Percentiles rank a stretch among this genome's conserved stretches.
phyloP scores from a whole-genome alignment of 371 early-diverging fungal genomes.

The Mucor velutinosus region DNA sequence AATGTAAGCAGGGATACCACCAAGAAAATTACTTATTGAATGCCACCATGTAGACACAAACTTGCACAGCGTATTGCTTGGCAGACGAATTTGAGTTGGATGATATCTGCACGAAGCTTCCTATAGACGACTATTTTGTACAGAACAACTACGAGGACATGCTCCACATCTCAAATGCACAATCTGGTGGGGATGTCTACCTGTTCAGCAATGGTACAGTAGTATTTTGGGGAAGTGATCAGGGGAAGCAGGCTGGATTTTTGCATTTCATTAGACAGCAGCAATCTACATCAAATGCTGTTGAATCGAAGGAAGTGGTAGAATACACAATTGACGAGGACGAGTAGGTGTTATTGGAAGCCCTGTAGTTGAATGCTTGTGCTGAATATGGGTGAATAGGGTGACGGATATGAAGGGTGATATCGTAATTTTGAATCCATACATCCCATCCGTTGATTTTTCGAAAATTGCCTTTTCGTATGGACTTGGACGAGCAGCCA shows the following conservation, averaged over 20 bases:
- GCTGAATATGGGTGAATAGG: slow-evolving; percentile 7
- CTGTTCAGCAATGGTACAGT: slow-evolving; percentile 31
- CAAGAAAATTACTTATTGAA: neutral
- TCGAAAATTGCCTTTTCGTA: slow-evolving; percentile 38
- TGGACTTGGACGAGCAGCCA: slow-evolving; percentile 34
- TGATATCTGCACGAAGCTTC: neutral
- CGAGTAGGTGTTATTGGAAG: slow-evolving; percentile 41
- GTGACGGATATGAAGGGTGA: slow-evolving; percentile 33
- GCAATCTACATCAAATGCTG: neutral
- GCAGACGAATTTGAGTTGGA: slow-evolving; percentile 20
- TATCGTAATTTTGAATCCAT: slow-evolving; percentile 32
- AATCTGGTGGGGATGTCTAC: slow-evolving; percentile 33
- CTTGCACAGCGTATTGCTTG: slow-evolving; percentile 32
- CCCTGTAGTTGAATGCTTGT: neutral
- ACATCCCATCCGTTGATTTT: slow-evolving; percentile 21
- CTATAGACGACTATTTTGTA: neutral
- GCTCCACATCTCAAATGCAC: slow-evolving; percentile 18
- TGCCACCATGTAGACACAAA: slow-evolving; percentile 21
- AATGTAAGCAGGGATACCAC: slow-evolving; percentile 16
- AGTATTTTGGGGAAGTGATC: slow-evolving; percentile 27
- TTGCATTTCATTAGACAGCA: neutral
- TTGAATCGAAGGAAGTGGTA: slow-evolving; percentile 1
- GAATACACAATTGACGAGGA: slow-evolving; percentile 37
- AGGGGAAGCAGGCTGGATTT: slow-evolving; percentile 1
- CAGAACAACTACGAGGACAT: slow-evolving; percentile 10